phyloP scores from a whole-genome alignment of 2,329 filamentous ascomycete species.

The Beauveria sp. region DNA sequence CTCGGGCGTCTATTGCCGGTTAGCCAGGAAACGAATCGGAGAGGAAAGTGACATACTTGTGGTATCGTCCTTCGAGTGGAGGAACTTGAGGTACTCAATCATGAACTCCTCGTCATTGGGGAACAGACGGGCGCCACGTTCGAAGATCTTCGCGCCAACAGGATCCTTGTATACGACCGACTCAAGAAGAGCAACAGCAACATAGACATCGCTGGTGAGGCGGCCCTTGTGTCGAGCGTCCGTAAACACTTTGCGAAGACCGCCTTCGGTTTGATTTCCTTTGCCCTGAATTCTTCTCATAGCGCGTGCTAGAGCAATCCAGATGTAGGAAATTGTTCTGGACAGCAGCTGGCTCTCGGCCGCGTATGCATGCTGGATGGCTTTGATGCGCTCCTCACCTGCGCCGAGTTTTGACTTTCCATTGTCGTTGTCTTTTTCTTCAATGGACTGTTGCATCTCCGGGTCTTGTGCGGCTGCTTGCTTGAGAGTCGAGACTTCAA shows the following conservation, averaged over 20 bases:
- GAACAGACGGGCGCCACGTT: slow-evolving; percentile 87
- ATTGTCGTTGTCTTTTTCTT: slow-evolving; percentile 44
- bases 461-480: slow-evolving; percentile 37
- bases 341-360: slow-evolving; percentile 70
- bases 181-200: slow-evolving; percentile 86
- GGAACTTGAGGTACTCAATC: slow-evolving; percentile 90
- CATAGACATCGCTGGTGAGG: slow-evolving; percentile 89
- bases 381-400: slow-evolving; percentile 56
- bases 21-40: slow-evolving; percentile 9
- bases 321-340: slow-evolving; percentile 81
- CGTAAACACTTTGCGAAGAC: slow-evolving; percentile 80
- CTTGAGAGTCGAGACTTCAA: slow-evolving; percentile 50
- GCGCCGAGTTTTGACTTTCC: slow-evolving; percentile 41
- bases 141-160: slow-evolving; percentile 90
- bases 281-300: slow-evolving; percentile 93
- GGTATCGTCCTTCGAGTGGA: slow-evolving; percentile 85
- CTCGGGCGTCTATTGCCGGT: slow-evolving; percentile 65
- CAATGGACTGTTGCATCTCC: slow-evolving; percentile 30
- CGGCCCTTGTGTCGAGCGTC: slow-evolving; percentile 83
- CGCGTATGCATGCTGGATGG: slow-evolving; percentile 59
- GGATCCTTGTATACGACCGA: slow-evolving; percentile 93
- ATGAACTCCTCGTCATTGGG: slow-evolving; percentile 91
- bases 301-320: slow-evolving; percentile 89
- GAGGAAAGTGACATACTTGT: slow-evolving; percentile 61
- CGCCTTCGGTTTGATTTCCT: slow-evolving; percentile 56